Base-by-base conservation (phyloP, 352 stramenopile genomes). In the Phytophthora meadii region DNA sequence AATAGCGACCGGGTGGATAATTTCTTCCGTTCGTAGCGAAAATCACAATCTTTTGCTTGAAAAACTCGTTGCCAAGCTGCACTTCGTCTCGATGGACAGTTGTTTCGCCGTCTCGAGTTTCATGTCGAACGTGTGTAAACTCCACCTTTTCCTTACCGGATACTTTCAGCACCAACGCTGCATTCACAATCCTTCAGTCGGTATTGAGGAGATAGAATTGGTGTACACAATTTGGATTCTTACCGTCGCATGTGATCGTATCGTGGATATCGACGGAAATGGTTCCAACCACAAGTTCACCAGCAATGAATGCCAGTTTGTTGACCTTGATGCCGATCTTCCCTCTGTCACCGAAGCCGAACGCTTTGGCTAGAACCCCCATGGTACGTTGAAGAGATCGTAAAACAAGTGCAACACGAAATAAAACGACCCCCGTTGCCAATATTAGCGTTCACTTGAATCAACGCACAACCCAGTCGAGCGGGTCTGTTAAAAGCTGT, bases 11-110 rank as follows among this genome's bases (percentile, higher is more conserved):
- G 0, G 72, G 69, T 19, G 52, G 50, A 53, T 88, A 80, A 10
- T 48, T 68, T 7, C 74, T 49, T 32, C 65, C 30, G 57, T 55
- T 14, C 24, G 81, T 81, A 14, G 73, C 57, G 32, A 65, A 77
- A 44, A 92, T 78, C 32, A 89, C 80, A 6, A 92, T 72, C 61
- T 89, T 88, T 61, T 90, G 62, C 48, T 89, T 89, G 66, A 90
- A 90, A 49, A 92, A 88, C 32, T 83, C 73, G 27, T 85, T 76
- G n/a, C 76, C 68, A 42, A 70, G 72, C 1, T 74, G 54, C 40
- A 81, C 50, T 10, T 69, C 22, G 3, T 83, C 52, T 17, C 62
- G 65, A 3, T 73, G 59, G 4, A 58, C 74, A 5, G 58, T 47
- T 7, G 58, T 69, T 28, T 88, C 62, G 7, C 55, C 55, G 36